Conservation (phyloP, 2,329 filamentous ascomycete genomes). For the Graphilbum ipis-grandicollis region DNA sequence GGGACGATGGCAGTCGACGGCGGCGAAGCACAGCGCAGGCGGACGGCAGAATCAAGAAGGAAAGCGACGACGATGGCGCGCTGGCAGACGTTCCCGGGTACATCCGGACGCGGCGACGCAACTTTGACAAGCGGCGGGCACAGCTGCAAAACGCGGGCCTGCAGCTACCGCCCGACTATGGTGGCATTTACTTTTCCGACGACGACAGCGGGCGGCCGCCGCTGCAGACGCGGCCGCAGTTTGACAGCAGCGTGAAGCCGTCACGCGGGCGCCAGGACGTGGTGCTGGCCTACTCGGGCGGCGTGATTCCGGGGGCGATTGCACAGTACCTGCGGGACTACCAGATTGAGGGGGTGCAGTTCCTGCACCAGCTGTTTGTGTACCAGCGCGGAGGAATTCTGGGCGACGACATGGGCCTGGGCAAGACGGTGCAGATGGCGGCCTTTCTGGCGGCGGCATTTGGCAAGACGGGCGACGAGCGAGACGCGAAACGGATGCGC, state of each 20-base stretch:
- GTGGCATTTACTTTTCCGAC: constrained; percentile 60
- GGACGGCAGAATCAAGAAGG: not conserved
- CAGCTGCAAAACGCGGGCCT: constrained; percentile 50
- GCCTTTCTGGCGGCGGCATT: constrained; percentile 84
- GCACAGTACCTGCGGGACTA: constrained; percentile 88
- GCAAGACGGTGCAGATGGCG: constrained; percentile 92
- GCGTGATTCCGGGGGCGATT: constrained; percentile 72
- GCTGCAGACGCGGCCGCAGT: constrained; percentile 51
- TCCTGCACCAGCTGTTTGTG: constrained; percentile 77
- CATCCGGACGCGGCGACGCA: constrained; percentile 45
- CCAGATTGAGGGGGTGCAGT: constrained; percentile 69
- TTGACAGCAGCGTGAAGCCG: constrained; percentile 43
- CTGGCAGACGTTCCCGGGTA: constrained; percentile 55
- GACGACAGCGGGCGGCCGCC: constrained; percentile 20
- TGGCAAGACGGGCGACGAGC: constrained; percentile 80
- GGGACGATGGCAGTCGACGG: not conserved
- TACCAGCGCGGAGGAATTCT: constrained; percentile 82
- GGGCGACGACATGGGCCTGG: constrained; percentile 93
- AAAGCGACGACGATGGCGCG: constrained; percentile 15
- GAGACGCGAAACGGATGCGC: constrained; percentile 73
- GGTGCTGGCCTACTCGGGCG: constrained; percentile 54
- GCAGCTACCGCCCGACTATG: constrained; percentile 60
- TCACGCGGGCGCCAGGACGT: constrained; percentile 60
- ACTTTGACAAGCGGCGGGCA: constrained; percentile 47
- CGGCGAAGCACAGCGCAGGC: too few relatives aligned